Evolutionary conservation across 352 stramenopile species (phyloP).

Genomic region (Phytophthora quininea): DNA sequence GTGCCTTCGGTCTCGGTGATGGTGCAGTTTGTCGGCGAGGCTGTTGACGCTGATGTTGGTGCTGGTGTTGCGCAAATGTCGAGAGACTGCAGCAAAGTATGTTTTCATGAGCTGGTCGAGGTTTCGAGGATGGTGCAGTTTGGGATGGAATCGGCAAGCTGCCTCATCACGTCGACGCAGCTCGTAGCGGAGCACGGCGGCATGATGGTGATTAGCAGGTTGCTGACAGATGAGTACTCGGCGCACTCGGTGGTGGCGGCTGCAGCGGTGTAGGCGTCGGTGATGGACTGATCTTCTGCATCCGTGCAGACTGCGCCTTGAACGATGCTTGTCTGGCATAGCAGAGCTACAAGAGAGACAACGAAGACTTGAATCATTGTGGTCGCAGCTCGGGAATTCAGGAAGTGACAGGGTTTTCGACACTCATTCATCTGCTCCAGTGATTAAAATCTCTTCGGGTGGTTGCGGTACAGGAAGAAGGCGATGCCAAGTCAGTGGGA

Average conservation of each 20-base stretch:
- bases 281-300: constrained; percentile 4
- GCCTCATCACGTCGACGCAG: constrained; percentile 17
- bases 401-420: no score
- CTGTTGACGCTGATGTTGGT: constrained; percentile 19
- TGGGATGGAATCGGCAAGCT: constrained; percentile 21
- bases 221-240: constrained; percentile 14
- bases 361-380: neutral
- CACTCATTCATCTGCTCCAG: no score
- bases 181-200: constrained; percentile 27
- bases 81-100: constrained; percentile 10
- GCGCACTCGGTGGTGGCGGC: constrained; percentile 17
- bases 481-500: neutral
- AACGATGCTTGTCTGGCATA: neutral
- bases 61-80: constrained; percentile 25
- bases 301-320: neutral
- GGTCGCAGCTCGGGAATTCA: neutral
- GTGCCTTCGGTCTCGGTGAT: constrained; percentile 11
- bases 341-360: neutral
- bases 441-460: no score
- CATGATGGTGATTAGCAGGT: constrained; percentile 24
- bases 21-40: constrained; percentile 26
- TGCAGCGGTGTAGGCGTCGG: constrained; percentile 7
- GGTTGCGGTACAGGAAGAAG: no score
- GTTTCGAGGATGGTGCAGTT: constrained; percentile 20
- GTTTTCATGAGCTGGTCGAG: constrained; percentile 13